A percentile compares a stretch with the other conserved stretches of the same genome.
Evolutionary conservation across 129 eudicot species (phyloP).

Genomic region (Arctium lappa): DNA sequence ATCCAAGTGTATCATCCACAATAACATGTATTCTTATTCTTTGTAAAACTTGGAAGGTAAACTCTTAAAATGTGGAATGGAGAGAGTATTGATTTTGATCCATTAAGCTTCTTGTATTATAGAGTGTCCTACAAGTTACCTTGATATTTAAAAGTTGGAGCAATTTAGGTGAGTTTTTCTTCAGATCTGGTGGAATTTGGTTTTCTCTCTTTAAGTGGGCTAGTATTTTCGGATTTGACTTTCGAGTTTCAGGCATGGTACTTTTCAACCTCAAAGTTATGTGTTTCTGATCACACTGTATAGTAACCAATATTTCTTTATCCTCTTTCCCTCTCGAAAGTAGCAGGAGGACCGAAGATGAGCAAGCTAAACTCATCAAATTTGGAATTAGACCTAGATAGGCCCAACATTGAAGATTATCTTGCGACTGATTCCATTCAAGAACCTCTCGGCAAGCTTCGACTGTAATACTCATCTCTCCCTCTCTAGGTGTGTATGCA

Average conservation of each 20-base stretch:
- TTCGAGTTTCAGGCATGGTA: no score
- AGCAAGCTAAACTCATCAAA: slow-evolving; percentile 35
- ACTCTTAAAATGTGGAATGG: no score
- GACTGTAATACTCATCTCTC: slow-evolving; percentile 39
- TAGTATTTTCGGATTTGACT: no score
- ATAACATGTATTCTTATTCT: neutral
- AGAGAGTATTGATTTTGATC: no score
- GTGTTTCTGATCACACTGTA: no score
- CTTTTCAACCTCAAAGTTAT: no score
- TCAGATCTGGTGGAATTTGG: no score
- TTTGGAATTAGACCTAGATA: slow-evolving; percentile 66
- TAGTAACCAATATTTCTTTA: neutral
- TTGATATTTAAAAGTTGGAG: neutral
- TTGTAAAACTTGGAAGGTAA: neutral
- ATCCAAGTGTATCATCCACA: neutral
- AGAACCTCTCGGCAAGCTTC: slow-evolving; percentile 65
- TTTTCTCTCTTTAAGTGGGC: no score
- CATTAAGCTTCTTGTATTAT: neutral
- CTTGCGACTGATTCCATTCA: slow-evolving; percentile 63
- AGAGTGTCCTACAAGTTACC: neutral
- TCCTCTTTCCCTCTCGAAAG: neutral
- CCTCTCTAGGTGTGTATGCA: neutral
- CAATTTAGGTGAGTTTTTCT: neutral
- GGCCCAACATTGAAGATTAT: slow-evolving; percentile 68
- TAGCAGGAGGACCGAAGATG: slow-evolving; percentile 13